A percentile compares a stretch with the other conserved stretches of the same genome.
phyloP scores from a whole-genome alignment of 768 basidiomycete genomes.

The Mycena rebaudengoi region DNA sequence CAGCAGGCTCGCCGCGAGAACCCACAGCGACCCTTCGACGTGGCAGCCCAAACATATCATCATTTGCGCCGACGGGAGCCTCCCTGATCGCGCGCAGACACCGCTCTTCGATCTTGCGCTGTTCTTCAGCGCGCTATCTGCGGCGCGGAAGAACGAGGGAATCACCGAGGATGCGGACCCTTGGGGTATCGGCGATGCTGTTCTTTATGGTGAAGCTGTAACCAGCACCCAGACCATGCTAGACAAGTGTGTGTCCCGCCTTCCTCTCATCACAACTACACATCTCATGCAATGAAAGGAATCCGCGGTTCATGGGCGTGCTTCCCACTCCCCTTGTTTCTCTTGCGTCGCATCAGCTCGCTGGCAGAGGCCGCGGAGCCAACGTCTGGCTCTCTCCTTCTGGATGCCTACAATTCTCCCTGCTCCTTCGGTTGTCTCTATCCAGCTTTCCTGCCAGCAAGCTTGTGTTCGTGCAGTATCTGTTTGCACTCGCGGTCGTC shows the following conservation, averaged over 20 bases:
- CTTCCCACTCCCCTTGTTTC: constrained; percentile 84
- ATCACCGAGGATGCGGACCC: constrained; percentile 29
- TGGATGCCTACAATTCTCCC: constrained; percentile 88
- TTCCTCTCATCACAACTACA: constrained; percentile 5
- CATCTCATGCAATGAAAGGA: constrained; percentile 54
- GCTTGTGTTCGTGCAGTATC: constrained; percentile 93
- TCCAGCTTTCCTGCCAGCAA: constrained; percentile 61
- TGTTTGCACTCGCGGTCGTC: constrained; percentile 89
- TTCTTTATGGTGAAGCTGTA: constrained; percentile 89
- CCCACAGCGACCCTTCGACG: constrained; percentile 40
- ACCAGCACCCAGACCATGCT: constrained; percentile 96
- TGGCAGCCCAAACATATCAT: constrained; percentile 65
- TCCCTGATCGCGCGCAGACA: constrained; percentile 61
- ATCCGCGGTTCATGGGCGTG: constrained; percentile 70
- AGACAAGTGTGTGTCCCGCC: constrained; percentile 81
- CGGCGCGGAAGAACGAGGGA: constrained; percentile 38
- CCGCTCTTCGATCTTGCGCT: constrained; percentile 75
- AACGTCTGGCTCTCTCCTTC: constrained; percentile 94
- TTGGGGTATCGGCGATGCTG: constrained; percentile 77
- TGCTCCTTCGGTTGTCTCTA: constrained; percentile 70
- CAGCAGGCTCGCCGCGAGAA: constrained; percentile 20
- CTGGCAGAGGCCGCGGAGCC: constrained; percentile 86
- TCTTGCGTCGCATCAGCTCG: constrained; percentile 86
- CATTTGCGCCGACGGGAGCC: constrained; percentile 53
- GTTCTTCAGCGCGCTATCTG: constrained; percentile 66